Conservation (phyloP, 805 yeast species). For the Hanseniaspora jakobsenii region DNA sequence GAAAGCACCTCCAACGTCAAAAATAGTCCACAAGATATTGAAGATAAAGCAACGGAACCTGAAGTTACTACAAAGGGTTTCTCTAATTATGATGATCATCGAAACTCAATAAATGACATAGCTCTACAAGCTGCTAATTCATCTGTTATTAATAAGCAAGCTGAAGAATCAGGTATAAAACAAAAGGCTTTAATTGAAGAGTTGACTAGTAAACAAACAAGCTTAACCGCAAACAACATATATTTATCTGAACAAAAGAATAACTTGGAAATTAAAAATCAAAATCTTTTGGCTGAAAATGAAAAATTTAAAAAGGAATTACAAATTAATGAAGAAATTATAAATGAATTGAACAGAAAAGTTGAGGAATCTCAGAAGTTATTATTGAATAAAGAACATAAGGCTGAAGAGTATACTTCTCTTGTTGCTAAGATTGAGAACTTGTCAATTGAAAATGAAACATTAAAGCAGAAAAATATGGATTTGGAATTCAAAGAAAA, state of each 20-base stretch:
- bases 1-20: too few species aligned
- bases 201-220: not conserved
- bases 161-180: not conserved
- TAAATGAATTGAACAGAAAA: not conserved
- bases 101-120: too few species aligned
- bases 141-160: not conserved
- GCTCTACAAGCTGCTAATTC: conserved; percentile 5
- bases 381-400: not conserved
- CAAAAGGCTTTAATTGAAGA: conserved; percentile 1
- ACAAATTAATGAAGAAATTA: not conserved
- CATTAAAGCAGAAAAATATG: conserved; percentile 29
- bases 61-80: too few species aligned
- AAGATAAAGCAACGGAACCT: too few species aligned
- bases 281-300: not conserved
- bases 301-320: not conserved
- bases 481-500: conserved; percentile 37
- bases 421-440: conserved; percentile 22
- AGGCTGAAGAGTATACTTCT: conserved; percentile 20
- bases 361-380: not conserved
- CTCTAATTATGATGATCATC: too few species aligned
- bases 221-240: not conserved
- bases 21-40: too few species aligned
- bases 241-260: not conserved
- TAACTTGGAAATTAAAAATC: conserved; percentile 3
- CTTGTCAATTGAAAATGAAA: conserved; percentile 27